Percentiles rank a stretch among this genome's conserved stretches.
Conservation (phyloP, 2,329 filamentous ascomycete genomes). For the Sarocladium brachiariae region DNA sequence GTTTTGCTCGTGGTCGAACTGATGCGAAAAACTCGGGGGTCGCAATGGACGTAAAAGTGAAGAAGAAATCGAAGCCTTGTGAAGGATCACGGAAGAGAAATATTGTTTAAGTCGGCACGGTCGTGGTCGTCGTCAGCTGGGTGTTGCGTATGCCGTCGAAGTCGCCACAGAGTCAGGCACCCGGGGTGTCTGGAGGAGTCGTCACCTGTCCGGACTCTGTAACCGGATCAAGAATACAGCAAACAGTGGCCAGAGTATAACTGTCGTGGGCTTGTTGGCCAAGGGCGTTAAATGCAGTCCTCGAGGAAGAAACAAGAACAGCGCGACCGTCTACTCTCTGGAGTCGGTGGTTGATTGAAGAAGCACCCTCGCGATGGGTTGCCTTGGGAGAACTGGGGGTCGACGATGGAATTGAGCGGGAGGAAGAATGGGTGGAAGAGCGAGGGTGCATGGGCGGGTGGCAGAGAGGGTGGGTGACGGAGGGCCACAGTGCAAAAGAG, state of each 20-base stretch:
- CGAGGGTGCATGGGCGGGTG: slow-evolving; percentile 5
- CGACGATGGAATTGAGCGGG: slow-evolving; percentile 6
- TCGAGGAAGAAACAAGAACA: background rate
- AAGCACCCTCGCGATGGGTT: slow-evolving; percentile 5
- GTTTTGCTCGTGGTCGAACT: background rate
- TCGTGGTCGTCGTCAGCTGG: slow-evolving; percentile 13
- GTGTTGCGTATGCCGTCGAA: slow-evolving; percentile 15
- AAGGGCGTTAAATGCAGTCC: background rate
- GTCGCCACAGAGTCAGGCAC: slow-evolving; percentile 13
- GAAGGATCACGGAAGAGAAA: slow-evolving; percentile 5
- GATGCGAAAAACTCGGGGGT: background rate
- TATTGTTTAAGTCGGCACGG: slow-evolving; percentile 10
- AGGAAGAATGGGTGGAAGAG: slow-evolving; percentile 8
- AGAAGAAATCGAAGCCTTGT: background rate
- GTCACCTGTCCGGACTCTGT: background rate
- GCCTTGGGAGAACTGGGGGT: slow-evolving; percentile 4
- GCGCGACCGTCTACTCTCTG: background rate
- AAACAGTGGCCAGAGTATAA: background rate
- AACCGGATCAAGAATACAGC: background rate
- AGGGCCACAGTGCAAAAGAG: background rate
- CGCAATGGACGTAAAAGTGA: background rate
- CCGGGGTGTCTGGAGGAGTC: slow-evolving; percentile 3
- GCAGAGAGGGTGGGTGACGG: slow-evolving; percentile 2
- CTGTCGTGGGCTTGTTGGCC: background rate
- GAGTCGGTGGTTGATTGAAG: background rate